Base-by-base conservation (phyloP, 1,284 basidiomycete genomes). In the Apiotrichum akiyoshidainum region DNA sequence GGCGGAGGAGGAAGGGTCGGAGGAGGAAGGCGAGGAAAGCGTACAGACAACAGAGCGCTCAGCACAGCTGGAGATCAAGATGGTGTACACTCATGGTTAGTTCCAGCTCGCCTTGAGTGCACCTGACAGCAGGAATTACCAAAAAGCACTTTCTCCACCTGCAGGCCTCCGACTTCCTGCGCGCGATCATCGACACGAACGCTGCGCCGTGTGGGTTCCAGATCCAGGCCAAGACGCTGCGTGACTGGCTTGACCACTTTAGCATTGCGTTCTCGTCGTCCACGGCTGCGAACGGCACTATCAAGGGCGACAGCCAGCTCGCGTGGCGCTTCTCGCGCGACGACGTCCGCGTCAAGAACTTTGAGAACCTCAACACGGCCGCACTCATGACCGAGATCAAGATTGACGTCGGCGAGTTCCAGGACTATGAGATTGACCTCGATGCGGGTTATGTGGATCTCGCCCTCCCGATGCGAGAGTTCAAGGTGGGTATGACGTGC, bases 231-330 rank as follows among this genome's bases (percentile, higher is more conserved):
- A 68, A 68, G 12, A 67, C 68, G 4, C 63, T 78, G 12, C 66
- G 69, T 46, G 74, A 77, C 50, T 76, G 74, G 74, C 66, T 78
- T 10, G 75, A 78, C 21, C 76, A 78, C 60, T 78, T 78, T 46
- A 63, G 69, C 33, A 63, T 74, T 17, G 58, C 70, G 1, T 65
- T 69, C 1, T 51, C 49, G 2, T 57, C 55, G 12, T 44, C 58
- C 8, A 42, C 56, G 9, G 35, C 46, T 6, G 59, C 52, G 45
- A 59, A 56, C 44, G 53, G 57, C 21, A 14, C 52, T 5, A 37
- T 60, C 34, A 47, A 62, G 39, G 60, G 65, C 19, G 68, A 72
- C 34, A 72, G 69, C 52, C 73, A 76, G 54, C 67, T 78, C 10
- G 72, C 74, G 0, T 78, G 77, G 77, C 67, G 72, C 61, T 77